Evolutionary conservation across 1,284 basidiomycete genomes (phyloP).

Genomic region (Ganoderma boninense): DNA sequence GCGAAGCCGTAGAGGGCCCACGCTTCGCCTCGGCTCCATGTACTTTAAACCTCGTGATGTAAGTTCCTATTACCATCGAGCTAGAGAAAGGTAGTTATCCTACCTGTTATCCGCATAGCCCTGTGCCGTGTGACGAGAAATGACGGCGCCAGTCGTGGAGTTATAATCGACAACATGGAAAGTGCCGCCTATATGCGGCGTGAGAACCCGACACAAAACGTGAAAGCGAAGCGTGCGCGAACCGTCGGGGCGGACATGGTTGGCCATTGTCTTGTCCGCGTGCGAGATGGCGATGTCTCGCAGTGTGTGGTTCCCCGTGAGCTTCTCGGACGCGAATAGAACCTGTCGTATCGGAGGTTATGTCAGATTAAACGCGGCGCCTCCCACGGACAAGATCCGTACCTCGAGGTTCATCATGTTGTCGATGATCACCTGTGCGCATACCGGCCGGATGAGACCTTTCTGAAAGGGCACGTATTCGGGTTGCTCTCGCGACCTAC

Average conservation of each 20-base stretch:
- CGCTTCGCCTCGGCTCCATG: conserved; percentile 76
- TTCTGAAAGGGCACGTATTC: background rate
- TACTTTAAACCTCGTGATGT: conserved; percentile 49
- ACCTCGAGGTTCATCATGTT: conserved; percentile 82
- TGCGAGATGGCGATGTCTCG: conserved; percentile 68
- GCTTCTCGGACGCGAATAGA: conserved; percentile 59
- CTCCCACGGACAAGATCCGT: background rate
- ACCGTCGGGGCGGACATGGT: conserved; percentile 73
- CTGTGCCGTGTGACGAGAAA: conserved; percentile 62
- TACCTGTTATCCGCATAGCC: conserved; percentile 66
- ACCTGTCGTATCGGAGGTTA: conserved; percentile 40
- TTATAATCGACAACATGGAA: conserved; percentile 78
- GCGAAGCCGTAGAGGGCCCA: conserved; percentile 78
- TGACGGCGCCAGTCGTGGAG: conserved; percentile 65
- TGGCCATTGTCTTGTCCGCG: conserved; percentile 70
- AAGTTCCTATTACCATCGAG: background rate
- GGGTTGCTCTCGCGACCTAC: conserved; percentile 35
- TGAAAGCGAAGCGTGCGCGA: conserved; percentile 22
- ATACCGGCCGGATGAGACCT: conserved; percentile 3
- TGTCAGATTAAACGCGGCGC: background rate
- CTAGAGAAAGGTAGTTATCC: background rate
- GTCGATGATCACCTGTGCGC: conserved; percentile 71
- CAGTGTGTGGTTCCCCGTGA: conserved; percentile 67
- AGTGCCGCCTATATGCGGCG: conserved; percentile 53
- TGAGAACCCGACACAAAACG: conserved; percentile 5